These are phyloP conservation scores for Solanum arcanum DNA, from an alignment of 257 asterid genomes.

Conservation along the genomic window DNA sequence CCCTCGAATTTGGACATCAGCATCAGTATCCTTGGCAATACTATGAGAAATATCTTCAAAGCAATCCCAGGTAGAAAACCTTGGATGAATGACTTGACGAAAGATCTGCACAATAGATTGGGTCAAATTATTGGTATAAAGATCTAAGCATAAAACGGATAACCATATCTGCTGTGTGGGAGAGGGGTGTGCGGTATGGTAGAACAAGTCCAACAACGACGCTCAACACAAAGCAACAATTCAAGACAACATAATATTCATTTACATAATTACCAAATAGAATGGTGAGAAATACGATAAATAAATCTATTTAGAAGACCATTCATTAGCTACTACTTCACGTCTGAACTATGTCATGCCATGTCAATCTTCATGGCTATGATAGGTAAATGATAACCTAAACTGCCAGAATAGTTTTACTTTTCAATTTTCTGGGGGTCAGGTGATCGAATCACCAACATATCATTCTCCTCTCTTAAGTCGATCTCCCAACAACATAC, in stretches of 20 bases:
- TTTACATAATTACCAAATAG: not conserved
- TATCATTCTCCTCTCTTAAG: not conserved
- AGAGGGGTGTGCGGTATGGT: not conserved
- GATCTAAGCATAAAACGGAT: not conserved
- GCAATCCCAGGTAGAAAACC: conserved; percentile 95
- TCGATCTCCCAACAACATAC: not conserved
- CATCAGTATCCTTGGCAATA: conserved; percentile 75
- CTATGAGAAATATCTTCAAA: conserved; percentile 76
- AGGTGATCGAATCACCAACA: not conserved
- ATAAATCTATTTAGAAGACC: not conserved
- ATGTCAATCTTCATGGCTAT: not conserved
- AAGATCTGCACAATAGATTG: conserved; percentile 33
- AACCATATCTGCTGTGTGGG: not conserved
- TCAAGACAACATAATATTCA: not conserved
- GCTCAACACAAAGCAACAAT: not conserved
- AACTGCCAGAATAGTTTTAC: not conserved
- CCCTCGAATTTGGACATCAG: conserved; percentile 93
- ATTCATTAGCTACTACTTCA: not conserved
- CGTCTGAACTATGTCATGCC: not conserved
- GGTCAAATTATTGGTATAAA: not conserved
- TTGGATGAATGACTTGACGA: conserved; percentile 89
- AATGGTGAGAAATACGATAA: not conserved
- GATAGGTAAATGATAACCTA: not conserved
- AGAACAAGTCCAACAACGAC: not conserved
- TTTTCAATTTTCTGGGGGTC: not conserved